These are phyloP conservation scores for Botryotinia convoluta DNA, from an alignment of 2,329 filamentous ascomycete species.

Conservation along the genomic window DNA sequence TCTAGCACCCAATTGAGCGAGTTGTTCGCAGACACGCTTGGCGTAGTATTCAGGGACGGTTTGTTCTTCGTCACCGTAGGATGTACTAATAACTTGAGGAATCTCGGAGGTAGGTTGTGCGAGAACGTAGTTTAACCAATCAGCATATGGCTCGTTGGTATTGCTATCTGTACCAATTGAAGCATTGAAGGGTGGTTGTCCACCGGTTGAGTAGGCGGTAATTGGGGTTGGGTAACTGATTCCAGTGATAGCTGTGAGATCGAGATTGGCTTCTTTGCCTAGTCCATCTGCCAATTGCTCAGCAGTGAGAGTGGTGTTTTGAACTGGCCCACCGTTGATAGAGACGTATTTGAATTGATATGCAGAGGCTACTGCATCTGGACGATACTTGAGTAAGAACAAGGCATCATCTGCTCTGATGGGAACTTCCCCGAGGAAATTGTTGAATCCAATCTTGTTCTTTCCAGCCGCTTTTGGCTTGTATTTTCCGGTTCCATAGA, in stretches of 20 bases:
- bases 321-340: constrained; percentile 24
- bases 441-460: constrained; percentile 32
- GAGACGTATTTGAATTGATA: constrained; percentile 23
- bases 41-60: constrained; percentile 53
- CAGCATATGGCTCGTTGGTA: constrained; percentile 56
- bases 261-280: constrained; percentile 53
- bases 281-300: constrained; percentile 19
- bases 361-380: constrained; percentile 24
- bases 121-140: constrained; percentile 52
- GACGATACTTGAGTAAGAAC: constrained; percentile 29
- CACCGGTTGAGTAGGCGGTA: constrained; percentile 54
- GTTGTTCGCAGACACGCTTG: constrained; percentile 50
- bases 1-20: constrained; percentile 53
- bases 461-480: constrained; percentile 23
- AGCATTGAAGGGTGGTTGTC: constrained; percentile 51
- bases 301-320: constrained; percentile 24
- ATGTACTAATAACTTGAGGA: constrained; percentile 56
- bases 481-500: constrained; percentile 28
- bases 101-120: constrained; percentile 42
- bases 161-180: constrained; percentile 37
- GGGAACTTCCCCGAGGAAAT: constrained; percentile 29
- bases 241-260: constrained; percentile 53
- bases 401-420: constrained; percentile 27
- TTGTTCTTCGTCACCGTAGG: constrained; percentile 59
- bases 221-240: constrained; percentile 54